phyloP scores from a whole-genome alignment of 2,329 filamentous ascomycete genomes.

The Cercospora beticola region DNA sequence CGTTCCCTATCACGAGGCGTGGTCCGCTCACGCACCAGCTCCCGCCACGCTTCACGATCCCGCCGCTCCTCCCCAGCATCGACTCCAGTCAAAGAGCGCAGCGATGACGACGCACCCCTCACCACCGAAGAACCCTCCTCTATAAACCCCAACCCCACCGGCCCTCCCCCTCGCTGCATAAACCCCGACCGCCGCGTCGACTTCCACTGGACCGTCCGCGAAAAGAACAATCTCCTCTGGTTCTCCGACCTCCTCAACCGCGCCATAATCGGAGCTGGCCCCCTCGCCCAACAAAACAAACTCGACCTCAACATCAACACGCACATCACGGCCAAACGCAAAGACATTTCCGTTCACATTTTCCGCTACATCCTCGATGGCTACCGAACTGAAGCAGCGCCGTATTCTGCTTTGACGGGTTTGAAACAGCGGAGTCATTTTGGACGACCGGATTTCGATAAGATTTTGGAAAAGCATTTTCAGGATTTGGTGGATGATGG shows the following conservation, averaged over 20 bases:
- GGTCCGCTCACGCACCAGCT: neutral
- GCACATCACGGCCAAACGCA: slow-evolving; percentile 57
- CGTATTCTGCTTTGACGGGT: slow-evolving; percentile 55
- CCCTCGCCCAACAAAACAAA: slow-evolving; percentile 36
- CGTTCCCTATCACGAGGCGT: neutral
- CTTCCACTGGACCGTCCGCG: slow-evolving; percentile 62
- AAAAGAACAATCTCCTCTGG: slow-evolving; percentile 58
- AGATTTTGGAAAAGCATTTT: slow-evolving; percentile 56
- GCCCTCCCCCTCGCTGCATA: slow-evolving; percentile 6
- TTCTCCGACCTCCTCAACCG: slow-evolving; percentile 58
- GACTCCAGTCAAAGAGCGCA: neutral
- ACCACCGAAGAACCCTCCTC: neutral
- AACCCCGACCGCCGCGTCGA: slow-evolving; percentile 43
- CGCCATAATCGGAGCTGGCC: slow-evolving; percentile 39
- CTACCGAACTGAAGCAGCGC: slow-evolving; percentile 54
- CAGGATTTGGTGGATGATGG: slow-evolving; percentile 50
- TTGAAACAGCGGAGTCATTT: slow-evolving; percentile 56
- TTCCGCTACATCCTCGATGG: slow-evolving; percentile 59
- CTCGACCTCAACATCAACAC: slow-evolving; percentile 58
- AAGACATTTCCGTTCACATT: slow-evolving; percentile 54
- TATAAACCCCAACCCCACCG: neutral
- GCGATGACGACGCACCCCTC: neutral
- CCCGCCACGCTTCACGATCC: slow-evolving; percentile 3
- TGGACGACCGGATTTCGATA: slow-evolving; percentile 55
- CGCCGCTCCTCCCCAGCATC: slow-evolving; percentile 2